Base-by-base conservation (phyloP, 2,329 filamentous ascomycete genomes). In the Xylaria arbuscula region DNA sequence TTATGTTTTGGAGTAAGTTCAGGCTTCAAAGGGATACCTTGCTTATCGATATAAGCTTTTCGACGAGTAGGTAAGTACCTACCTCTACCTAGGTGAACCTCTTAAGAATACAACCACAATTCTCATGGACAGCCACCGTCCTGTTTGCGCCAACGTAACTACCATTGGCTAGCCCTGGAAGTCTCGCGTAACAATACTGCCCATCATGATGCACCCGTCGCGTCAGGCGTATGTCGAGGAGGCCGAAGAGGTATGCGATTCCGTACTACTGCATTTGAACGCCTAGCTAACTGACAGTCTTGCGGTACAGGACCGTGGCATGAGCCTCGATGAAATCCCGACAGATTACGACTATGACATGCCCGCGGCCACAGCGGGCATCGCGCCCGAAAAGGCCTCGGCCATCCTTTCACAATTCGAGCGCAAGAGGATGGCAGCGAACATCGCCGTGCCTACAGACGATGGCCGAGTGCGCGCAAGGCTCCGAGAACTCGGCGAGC, bases 161-260 rank as follows among this genome's bases (percentile, higher is more conserved):
- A 48, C 45, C 36, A 55, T 24, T 28, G 15, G 10, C 36, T n/a
- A 24, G 42, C 28, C 38, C 17, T n/a, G 13, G 28, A 55, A 36
- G 22, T 11, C 28, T 17, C 17, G 22, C 17, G 1, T n/a, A 11
- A 32, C n/a, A 61, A 5, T 7, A 50, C 73, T 71, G 76, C 75
- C 75, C 81, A 84, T 76, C 72, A 89, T 87, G 83, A 89, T 97
- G 84, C 95, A 98, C 84, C 95, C 95, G 67, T 90, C 95, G 79
- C 89, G 96, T 73, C 92, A 95, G 81, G 95, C 95, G 50, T 98
- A 97, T 81, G 94, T 98, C 72, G 95, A 98, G 85, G 95, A 98
- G 78, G 90, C 84, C 51, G 85, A 88, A 78, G 87, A 91, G 84
- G 90, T 92, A 86, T 84, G 87, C 76, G 62, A 36, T 66, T 64